phyloP scores from a whole-genome alignment of 1,284 basidiomycete genomes.

The Phellopilus nigrolimitatus region DNA sequence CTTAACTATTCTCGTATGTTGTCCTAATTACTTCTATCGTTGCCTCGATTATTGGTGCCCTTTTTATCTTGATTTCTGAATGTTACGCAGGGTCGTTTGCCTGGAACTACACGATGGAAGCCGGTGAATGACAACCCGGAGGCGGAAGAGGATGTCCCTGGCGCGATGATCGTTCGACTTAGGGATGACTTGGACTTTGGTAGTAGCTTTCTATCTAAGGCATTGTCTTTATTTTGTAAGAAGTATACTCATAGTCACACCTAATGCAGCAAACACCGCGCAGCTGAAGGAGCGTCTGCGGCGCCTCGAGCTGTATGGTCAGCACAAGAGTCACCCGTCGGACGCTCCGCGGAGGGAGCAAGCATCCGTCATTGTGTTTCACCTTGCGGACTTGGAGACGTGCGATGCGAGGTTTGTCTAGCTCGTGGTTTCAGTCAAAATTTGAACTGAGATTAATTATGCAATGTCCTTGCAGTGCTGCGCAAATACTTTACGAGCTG shows the following conservation, averaged over 20 bases:
- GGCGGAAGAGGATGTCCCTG: constrained; percentile 69
- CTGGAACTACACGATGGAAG: constrained; percentile 80
- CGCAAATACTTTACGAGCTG: constrained; percentile 82
- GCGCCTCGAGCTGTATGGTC: constrained; percentile 77
- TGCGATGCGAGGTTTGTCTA: constrained; percentile 78
- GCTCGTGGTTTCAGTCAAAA: background rate
- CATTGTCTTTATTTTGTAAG: constrained; percentile 1
- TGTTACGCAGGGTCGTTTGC: constrained; percentile 59
- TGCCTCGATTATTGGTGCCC: too few relatives aligned
- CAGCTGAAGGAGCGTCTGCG: constrained; percentile 88
- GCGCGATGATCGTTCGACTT: constrained; percentile 77
- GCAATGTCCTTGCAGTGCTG: constrained; percentile 57
- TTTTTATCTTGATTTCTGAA: background rate
- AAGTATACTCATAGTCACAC: constrained; percentile 10
- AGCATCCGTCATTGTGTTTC: constrained; percentile 79
- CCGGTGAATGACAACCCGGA: constrained; percentile 76
- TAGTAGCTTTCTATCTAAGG: constrained; percentile 28
- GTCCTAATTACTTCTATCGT: background rate
- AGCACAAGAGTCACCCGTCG: constrained; percentile 75
- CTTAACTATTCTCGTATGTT: constrained; percentile 60
- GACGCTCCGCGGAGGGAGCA: constrained; percentile 75
- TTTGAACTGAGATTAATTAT: constrained; percentile 15
- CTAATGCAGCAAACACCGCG: constrained; percentile 71
- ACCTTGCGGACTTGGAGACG: constrained; percentile 81
- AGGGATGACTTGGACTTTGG: constrained; percentile 82